A percentile compares a stretch with the other conserved stretches of the same genome.
Conservation (phyloP, 2,329 filamentous ascomycete species). For the Colletotrichum filicis region DNA sequence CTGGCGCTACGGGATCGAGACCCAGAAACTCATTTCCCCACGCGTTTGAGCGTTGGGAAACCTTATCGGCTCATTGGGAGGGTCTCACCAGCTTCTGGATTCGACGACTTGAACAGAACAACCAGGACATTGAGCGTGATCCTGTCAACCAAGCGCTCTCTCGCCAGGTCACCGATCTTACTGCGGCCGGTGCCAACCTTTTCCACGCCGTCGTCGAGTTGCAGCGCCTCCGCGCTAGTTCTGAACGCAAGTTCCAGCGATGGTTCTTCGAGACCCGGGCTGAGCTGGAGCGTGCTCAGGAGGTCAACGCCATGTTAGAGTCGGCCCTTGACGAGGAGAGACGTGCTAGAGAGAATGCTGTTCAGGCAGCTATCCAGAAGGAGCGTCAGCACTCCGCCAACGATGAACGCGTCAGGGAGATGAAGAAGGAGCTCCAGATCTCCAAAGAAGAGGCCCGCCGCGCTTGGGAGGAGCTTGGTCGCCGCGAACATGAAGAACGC, state of each 20-base stretch:
- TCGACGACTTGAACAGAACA: constrained; percentile 88
- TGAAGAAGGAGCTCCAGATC: constrained; percentile 92
- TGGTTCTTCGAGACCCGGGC: constrained; percentile 97
- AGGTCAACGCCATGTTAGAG: constrained; percentile 85
- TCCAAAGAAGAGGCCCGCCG: constrained; percentile 95
- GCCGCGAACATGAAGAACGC: constrained; percentile 91
- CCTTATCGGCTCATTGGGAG: constrained; percentile 96
- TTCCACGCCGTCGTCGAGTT: constrained; percentile 98
- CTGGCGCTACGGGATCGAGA: constrained; percentile 46
- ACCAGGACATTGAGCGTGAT: constrained; percentile 83
- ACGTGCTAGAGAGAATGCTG: constrained; percentile 73
- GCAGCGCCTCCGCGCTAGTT: constrained; percentile 91
- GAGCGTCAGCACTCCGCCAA: constrained; percentile 76
- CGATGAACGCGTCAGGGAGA: constrained; percentile 85
- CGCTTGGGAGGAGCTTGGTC: constrained; percentile 96
- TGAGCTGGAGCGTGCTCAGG: constrained; percentile 86
- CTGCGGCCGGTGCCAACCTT: constrained; percentile 93
- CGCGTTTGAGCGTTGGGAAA: constrained; percentile 98
- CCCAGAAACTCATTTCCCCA: constrained; percentile 86
- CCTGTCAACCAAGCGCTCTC: constrained; percentile 89
- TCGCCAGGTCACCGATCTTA: constrained; percentile 95
- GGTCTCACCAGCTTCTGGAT: constrained; percentile 98
- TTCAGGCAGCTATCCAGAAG: constrained; percentile 72
- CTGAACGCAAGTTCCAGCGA: constrained; percentile 96
- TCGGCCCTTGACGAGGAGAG: constrained; percentile 79